Evolutionary conservation across 495 filamentous ascomycete species (phyloP).

Genomic region (Aspergillus ellipticus): DNA sequence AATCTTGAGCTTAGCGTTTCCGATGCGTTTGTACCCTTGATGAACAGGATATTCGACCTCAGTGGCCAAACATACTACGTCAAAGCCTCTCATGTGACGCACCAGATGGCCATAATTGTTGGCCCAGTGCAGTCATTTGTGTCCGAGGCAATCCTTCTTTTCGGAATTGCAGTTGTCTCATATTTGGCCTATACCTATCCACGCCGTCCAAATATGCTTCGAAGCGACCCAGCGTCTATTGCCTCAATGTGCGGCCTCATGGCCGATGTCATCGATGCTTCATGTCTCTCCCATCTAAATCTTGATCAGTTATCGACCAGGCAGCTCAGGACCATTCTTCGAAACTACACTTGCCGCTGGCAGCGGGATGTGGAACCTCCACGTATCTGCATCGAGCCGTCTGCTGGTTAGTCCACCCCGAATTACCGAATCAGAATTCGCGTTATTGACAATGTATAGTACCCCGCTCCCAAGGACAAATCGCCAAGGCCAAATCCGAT

Average conservation of each 20-base stretch:
- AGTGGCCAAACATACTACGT: not conserved
- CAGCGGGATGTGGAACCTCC: not conserved
- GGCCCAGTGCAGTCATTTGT: not conserved
- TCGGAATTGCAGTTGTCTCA: not conserved
- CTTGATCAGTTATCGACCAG: constrained; percentile 3
- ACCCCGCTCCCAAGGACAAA: not conserved
- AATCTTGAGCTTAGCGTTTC: not conserved
- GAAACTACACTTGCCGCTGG: constrained; percentile 1
- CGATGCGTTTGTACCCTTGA: constrained; percentile 1
- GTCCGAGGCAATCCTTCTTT: not conserved
- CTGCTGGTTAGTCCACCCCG: constrained; percentile 1
- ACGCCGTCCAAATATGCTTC: constrained; percentile 3
- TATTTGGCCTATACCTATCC: constrained; percentile 2
- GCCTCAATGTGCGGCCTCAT: constrained; percentile 5
- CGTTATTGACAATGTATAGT: not conserved
- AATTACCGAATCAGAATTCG: not conserved
- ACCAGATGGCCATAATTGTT: not conserved
- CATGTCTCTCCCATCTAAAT: not conserved
- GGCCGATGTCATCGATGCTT: not conserved
- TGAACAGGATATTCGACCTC: constrained; percentile 4
- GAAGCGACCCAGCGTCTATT: constrained; percentile 8
- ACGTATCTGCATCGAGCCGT: constrained; percentile 2
- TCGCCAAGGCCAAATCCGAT: not conserved
- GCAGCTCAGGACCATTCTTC: constrained; percentile 1
- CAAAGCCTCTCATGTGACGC: not conserved